Evolutionary conservation across 306 rosid species (phyloP), one percentile per base, ranked within the genome.

Genomic region (Alnus rubra): DNA sequence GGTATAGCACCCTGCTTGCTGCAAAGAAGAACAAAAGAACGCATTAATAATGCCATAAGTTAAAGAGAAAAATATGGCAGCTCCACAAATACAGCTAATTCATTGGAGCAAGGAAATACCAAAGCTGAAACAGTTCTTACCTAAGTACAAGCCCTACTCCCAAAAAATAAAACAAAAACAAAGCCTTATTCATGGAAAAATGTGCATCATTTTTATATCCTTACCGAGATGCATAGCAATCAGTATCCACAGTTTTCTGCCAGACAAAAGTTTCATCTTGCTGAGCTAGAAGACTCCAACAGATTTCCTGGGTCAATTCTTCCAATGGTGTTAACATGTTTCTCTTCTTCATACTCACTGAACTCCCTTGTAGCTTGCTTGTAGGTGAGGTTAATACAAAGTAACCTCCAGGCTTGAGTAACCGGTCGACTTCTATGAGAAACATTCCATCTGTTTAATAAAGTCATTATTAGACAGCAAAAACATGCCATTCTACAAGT

Each of bases 321-420:
- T 93, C 93, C 79, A 90, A 15, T 65, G 96, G 88, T 74, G 89
- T 89, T 68, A 87, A 69, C 80, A 85, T 80, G 85, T 78, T 82
- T 74, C 76, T 82, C 74, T 80, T 89, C 76, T 86, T 92, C 78
- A 55, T 86, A 69, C 82, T 82, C 67, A 87, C 79, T 77, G 96
- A 91, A 84, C 93, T 82, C 79, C 84, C 93, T 23, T 82, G 89
- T 67, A 85, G 82, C 83, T 81, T 91, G 87, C 86, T 86, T 74
- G 93, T 49, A 68, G 97, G 94, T 48, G 97, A 90, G 60, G 98
- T 96, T 79, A 96, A 84, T 78, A 93, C 94, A 86, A 96, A 96
- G 87, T 93, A 96, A 75, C 99, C 99, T 80, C 99, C 99, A 75
- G 99, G 97, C 84, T 90, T 96, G 74, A 96, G 98, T 81, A 96